Conservation (phyloP, 148 eudicot genomes). For the Dysphania ambrosioides region DNA sequence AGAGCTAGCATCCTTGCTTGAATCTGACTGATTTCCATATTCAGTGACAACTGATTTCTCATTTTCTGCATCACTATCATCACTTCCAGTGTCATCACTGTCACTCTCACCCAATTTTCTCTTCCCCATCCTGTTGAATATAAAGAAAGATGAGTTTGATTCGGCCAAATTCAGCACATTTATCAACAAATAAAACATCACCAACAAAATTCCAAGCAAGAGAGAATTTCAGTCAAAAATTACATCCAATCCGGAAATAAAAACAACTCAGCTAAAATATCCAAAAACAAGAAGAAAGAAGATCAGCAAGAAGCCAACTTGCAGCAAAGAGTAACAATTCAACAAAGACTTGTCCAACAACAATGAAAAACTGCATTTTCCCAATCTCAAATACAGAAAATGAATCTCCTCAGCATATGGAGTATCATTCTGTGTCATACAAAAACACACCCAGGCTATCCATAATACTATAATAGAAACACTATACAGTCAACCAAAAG, state of each 20-base stretch:
- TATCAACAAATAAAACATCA: neutral
- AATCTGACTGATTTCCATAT: slow-evolving; percentile 46
- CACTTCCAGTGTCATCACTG: slow-evolving; percentile 47
- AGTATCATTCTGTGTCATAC: neutral
- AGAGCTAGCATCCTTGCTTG: slow-evolving; percentile 53
- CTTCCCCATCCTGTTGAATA: slow-evolving; percentile 75
- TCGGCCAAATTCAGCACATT: neutral
- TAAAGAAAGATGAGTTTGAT: neutral
- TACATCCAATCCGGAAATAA: neutral
- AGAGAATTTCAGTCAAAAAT: neutral
- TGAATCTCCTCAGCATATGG: neutral
- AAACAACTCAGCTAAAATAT: neutral
- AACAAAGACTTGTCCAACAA: neutral
- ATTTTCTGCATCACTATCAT: slow-evolving; percentile 43
- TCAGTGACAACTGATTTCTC: slow-evolving; percentile 60
- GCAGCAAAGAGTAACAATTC: neutral
- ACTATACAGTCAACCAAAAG: neutral
- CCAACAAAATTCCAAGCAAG: neutral
- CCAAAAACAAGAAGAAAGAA: neutral
- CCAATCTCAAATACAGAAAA: neutral
- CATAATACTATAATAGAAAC: neutral
- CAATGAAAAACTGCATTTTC: neutral
- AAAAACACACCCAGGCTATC: neutral
- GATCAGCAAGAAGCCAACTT: neutral
- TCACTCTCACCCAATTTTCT: slow-evolving; percentile 70